Base-by-base conservation (phyloP, 2,329 filamentous ascomycete species). In the Aspergillus carbonarius region DNA sequence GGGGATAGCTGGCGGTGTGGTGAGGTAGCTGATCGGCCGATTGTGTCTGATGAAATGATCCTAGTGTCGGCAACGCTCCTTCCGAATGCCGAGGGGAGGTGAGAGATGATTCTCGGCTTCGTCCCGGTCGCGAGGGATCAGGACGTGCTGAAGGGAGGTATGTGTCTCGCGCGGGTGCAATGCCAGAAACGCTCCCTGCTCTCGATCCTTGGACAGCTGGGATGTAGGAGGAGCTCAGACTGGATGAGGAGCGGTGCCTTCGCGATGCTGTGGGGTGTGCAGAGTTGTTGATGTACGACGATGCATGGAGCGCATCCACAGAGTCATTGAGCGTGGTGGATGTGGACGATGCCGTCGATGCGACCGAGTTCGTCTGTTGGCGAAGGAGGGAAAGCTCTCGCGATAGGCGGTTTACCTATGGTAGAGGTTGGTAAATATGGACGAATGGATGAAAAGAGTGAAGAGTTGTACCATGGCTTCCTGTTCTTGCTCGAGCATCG, bases 401-500 rank as follows among this genome's bases (percentile, higher is more conserved):
- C 0, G 91, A 96, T 32, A 98, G 83, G 34, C 93, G 91, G 78
- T 98, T 98, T 60, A 97, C 91, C 91, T 93, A 70, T 40, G 15
- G 18, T 50, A 25, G 6, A n/a, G 20, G 20, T 53, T 18, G 30
- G 37, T 48, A 15, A 47, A 13, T 55, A 18, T 30, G 10, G 1
- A 32, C 54, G 27, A 12, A 7, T 18, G 23, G 12, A 35, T 27
- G n/a, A 25, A 40, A 54, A 27, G 10, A 37, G 37, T 13, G 6
- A 17, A 10, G 32, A 54, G 78, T 40, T 86, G 63, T 82, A 95
- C 93, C 68, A 97, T 89, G 35, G 92, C 91, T 76, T 98, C 93
- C 69, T 98, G 93, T 72, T 98, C 93, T 75, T 96, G 95, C 76
- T 98, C 93, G 25, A 97, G 82, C 78, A 96, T 87, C 60, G 90